phyloP scores from a whole-genome alignment of 225 moss, liverwort and hornwort species.

The Pleurozium schreberi region DNA sequence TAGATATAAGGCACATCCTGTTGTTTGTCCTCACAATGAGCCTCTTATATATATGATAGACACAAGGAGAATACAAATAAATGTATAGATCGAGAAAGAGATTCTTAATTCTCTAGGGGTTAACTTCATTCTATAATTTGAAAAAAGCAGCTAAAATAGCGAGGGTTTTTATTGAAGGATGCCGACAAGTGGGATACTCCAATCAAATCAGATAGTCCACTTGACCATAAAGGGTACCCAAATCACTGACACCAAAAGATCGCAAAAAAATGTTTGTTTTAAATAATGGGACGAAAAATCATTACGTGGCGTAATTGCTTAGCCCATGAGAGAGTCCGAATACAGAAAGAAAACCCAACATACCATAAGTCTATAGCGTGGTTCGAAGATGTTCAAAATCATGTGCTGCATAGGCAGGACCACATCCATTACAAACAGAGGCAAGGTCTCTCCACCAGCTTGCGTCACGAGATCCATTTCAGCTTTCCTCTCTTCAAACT shows the following conservation, averaged over 20 bases:
- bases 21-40: background rate
- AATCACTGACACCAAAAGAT: background rate
- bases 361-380: constrained; percentile 96
- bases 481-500: constrained; percentile 74
- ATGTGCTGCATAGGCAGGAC: constrained; percentile 59
- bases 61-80: background rate
- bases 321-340: background rate
- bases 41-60: background rate
- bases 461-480: constrained; percentile 71
- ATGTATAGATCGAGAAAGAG: background rate
- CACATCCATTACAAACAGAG: constrained; percentile 79
- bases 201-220: background rate
- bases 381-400: constrained; percentile 77
- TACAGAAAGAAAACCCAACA: background rate
- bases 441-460: constrained; percentile 64
- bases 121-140: background rate
- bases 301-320: background rate
- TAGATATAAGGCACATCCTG: background rate
- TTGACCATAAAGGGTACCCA: background rate
- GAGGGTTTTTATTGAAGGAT: background rate
- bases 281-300: background rate
- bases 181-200: background rate
- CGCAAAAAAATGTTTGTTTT: background rate
- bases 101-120: background rate
- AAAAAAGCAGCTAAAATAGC: background rate